Conservation (phyloP, 2,329 filamentous ascomycete species). For the Bipolaris zeicola region DNA sequence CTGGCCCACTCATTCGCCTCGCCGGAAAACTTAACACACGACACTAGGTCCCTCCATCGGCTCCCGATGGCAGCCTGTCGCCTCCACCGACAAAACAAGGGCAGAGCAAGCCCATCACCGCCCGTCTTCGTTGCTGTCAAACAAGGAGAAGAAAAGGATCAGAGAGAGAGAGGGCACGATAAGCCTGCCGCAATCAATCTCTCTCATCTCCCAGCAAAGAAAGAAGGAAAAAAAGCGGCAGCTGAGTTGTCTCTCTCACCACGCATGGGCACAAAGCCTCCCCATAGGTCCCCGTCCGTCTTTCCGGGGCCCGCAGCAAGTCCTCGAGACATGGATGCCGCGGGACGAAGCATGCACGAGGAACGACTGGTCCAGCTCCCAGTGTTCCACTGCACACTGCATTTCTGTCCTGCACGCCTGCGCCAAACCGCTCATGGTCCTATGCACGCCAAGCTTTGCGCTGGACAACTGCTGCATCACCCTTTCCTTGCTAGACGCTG, state of each 20-base stretch:
- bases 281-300: conserved; percentile 9
- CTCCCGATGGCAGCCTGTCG: not conserved
- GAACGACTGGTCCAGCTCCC: conserved; percentile 16
- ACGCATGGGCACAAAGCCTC: conserved; percentile 5
- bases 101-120: not conserved
- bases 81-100: not conserved
- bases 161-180: not conserved
- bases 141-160: too few relatives aligned
- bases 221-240: not conserved
- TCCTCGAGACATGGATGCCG: conserved; percentile 15
- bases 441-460: not conserved
- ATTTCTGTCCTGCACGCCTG: conserved; percentile 5
- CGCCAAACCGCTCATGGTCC: conserved; percentile 4
- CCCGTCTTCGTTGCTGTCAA: conserved; percentile 7
- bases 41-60: conserved; percentile 1
- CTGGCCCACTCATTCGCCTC: conserved; percentile 8
- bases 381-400: conserved; percentile 12
- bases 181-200: not conserved
- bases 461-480: not conserved
- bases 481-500: not conserved
- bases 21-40: conserved; percentile 1
- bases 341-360: conserved; percentile 19
- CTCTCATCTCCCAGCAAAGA: not conserved
- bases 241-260: conserved; percentile 16
- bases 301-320: conserved; percentile 9